Base-by-base conservation (phyloP, 1,284 basidiomycete species). In the Cryptococcus amylolentus region DNA sequence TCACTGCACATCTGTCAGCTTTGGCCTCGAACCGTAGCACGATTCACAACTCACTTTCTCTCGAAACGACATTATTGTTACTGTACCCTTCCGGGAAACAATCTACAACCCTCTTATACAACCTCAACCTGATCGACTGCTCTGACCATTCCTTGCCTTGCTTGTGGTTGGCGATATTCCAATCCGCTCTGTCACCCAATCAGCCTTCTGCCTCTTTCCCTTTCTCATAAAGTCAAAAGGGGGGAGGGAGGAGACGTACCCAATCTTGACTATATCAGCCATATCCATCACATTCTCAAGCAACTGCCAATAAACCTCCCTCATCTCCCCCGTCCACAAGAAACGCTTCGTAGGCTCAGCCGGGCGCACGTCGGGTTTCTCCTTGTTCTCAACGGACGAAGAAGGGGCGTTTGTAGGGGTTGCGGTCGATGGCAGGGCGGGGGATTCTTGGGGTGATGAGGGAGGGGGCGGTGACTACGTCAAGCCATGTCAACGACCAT, bases 81-180 rank as follows among this genome's bases (percentile, higher is more conserved):
- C 67, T 69, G 54, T 61, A 75, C 20, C 71, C 72, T 26, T 69
- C 68, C 3, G 75, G 75, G 69, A 74, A 77, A 23, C 64, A 55
- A 20, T 67, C 67, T 26, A 63, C 55, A 27, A 76, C 65, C 59
- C 62, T 65, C 40, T 59, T 67, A 51, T 70, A 71, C 50, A 71
- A 51, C 20, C 57, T 42, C 45, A 61, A 67, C 55, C 68, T 68
- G 49, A 68, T 59, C 40, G 61, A 60, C 16, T 56, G 55, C 41
- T 70, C 70, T 18, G 53, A 58, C 43, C 44, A 59, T 31, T 61
- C 62, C 44, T 58, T 64, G 18, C 57, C 55, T 5, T 28, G 12
- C 38, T 52, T 54, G n/a, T 49, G 54, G 20, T 49, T 41, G 3
- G 44, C 41, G 3, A 68, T 65, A 49, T 60, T 60, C 63, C 66